Evolutionary conservation across 2,329 filamentous ascomycete genomes (phyloP).

Genomic region (Fusarium begoniae): DNA sequence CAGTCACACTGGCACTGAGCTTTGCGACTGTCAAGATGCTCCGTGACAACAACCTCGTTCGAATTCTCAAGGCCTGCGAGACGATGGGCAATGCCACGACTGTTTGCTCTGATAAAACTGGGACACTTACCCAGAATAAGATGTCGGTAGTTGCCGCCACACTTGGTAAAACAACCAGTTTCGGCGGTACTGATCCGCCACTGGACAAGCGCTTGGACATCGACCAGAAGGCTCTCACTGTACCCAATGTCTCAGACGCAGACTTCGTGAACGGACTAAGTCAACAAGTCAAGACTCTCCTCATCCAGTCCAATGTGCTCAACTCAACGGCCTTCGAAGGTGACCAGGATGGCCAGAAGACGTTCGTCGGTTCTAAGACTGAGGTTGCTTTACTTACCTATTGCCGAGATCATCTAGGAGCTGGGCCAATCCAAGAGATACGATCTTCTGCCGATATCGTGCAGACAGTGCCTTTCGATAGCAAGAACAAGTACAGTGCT

Average conservation of each 20-base stretch:
- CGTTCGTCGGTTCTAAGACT: conserved; percentile 65
- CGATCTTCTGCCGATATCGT: conserved; percentile 57
- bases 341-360: conserved; percentile 53
- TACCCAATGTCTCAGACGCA: conserved; percentile 42
- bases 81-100: conserved; percentile 79
- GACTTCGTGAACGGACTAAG: conserved; percentile 39
- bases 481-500: conserved; percentile 65
- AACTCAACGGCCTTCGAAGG: conserved; percentile 68
- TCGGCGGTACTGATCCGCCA: conserved; percentile 34
- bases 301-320: conserved; percentile 65
- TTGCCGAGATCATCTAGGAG: conserved; percentile 60
- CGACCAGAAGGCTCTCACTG: conserved; percentile 28
- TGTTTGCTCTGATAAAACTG: conserved; percentile 74
- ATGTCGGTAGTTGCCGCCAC: conserved; percentile 79
- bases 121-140: conserved; percentile 66
- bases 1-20: conserved; percentile 73
- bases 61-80: conserved; percentile 73
- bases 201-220: conserved; percentile 37
- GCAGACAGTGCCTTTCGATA: conserved; percentile 65
- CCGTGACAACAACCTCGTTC: conserved; percentile 75
- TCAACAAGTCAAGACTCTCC: conserved; percentile 64
- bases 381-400: conserved; percentile 64
- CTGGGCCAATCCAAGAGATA: conserved; percentile 56
- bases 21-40: conserved; percentile 76
- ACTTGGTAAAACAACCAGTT: conserved; percentile 58